Base-by-base conservation (phyloP, 2,329 filamentous ascomycete genomes). In the Ascochyta viciae-villosae region DNA sequence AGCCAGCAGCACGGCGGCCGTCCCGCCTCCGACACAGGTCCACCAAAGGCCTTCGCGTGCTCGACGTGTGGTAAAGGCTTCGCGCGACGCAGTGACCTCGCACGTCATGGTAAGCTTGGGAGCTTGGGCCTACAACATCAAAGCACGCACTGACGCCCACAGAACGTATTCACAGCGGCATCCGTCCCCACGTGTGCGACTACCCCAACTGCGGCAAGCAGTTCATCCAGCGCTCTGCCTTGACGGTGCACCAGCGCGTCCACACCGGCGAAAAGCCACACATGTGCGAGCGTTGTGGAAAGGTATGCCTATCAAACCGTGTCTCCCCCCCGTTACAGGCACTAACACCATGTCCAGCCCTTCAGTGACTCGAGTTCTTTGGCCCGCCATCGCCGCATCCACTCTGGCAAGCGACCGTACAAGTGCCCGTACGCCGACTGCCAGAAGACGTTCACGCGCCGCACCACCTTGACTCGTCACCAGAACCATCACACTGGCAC, bases 261-360 rank as follows among this genome's bases (percentile, higher is more conserved):
- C 95, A 99, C 77, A 98, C 95, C 2, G 95, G 95, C 63, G 95
- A 98, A 80, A 99, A 99, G 79, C 95, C 95, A 46, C 95, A 99
- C 71, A 94, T 95, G 87, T 99, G 95, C 74, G 95, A 97, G 78
- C 87, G 91, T 61, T 98, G 95, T 76, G 91, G 92, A 75, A 98
- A 98, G 88, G 93, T 96, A 82, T 70, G 84, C 50, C 22, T 34
- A 44, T 9, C 9, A 26, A 7, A 24, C 37, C 26, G 39, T 23
- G 37, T 51, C 33, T 38, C 12, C 3, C 33, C 39, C 13, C 3
- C 33, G 31, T 24, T 39, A 29, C 46, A 9, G 1, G 2, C 35
- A 41, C 71, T 77, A 67, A 76, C 65, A 54, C 26, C 54, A 43
- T 47, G 40, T 53, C 31, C 70, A 96, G 93, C 92, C 92, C 10